Conservation (phyloP, 1,139 yeast species). For the Scheffersomyces illinoinensis region DNA sequence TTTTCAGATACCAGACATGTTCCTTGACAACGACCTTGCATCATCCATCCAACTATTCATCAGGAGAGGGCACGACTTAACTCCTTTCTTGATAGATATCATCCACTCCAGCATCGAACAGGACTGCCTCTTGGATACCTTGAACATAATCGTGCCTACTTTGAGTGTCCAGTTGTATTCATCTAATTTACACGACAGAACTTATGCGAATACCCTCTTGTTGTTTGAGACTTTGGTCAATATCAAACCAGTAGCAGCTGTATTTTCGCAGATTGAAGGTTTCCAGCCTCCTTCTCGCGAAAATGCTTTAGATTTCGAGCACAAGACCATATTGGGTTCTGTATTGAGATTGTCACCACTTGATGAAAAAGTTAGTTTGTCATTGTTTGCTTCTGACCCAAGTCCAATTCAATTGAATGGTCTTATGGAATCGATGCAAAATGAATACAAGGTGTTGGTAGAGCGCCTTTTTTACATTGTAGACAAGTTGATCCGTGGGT, state of each 20-base stretch:
- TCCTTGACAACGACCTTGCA: conserved; percentile 40
- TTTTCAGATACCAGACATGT: conserved; percentile 72
- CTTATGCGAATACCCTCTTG: conserved; percentile 52
- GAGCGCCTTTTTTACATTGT: conserved; percentile 67
- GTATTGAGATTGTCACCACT: conserved; percentile 76
- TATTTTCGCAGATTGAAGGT: conserved; percentile 57
- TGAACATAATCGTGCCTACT: conserved; percentile 56
- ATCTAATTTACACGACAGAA: conserved; percentile 44
- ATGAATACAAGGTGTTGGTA: conserved; percentile 56
- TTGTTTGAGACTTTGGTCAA: conserved; percentile 61
- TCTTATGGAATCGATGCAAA: conserved; percentile 56
- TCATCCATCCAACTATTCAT: conserved; percentile 26
- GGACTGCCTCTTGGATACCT: conserved; percentile 60
- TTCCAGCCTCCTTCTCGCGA: conserved; percentile 48
- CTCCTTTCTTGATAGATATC: conserved; percentile 60
- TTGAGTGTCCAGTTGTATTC: conserved; percentile 32
- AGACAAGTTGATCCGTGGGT: conserved; percentile 78
- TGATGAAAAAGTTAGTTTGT: conserved; percentile 42
- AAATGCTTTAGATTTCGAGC: conserved; percentile 56
- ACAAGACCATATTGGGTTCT: conserved; percentile 72
- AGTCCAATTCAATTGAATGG: conserved; percentile 41
- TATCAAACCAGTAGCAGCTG: conserved; percentile 62
- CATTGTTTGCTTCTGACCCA: conserved; percentile 42
- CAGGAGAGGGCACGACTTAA: conserved; percentile 34
- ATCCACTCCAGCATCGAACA: conserved; percentile 63